Conservation (phyloP, 306 rosid genomes). For the Begonia peltatifolia region DNA sequence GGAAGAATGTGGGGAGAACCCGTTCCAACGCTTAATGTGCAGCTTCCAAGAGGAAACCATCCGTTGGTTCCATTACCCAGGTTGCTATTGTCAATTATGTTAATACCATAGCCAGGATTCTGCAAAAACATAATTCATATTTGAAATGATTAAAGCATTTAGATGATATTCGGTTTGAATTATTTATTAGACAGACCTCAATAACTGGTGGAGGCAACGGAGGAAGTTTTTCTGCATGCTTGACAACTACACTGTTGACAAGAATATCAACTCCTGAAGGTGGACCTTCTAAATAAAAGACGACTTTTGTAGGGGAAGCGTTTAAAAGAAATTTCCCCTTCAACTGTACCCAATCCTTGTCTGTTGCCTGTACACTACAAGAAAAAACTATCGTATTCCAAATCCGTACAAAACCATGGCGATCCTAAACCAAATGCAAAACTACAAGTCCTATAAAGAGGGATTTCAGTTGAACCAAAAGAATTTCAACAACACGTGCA, state of each 20-base stretch:
- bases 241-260: constrained; percentile 50
- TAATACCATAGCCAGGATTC: constrained; percentile 59
- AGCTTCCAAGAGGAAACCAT: constrained; percentile 83
- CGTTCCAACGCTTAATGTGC: constrained; percentile 49
- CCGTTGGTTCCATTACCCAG: constrained; percentile 52
- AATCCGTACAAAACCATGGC: too few species aligned
- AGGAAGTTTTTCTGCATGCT: constrained; percentile 63
- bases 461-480: too few species aligned
- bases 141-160: too few species aligned
- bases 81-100: constrained; percentile 68
- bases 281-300: constrained; percentile 86
- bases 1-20: constrained; percentile 85
- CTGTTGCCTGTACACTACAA: constrained; percentile 80
- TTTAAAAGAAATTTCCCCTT: constrained; percentile 87
- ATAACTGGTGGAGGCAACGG: constrained; percentile 43
- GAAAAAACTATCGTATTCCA: constrained; percentile 13
- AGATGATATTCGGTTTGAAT: background rate
- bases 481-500: too few species aligned
- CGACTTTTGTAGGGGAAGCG: constrained; percentile 61
- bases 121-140: constrained; percentile 17
- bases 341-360: constrained; percentile 74
- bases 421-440: too few species aligned
- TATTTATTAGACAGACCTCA: constrained; percentile 34
- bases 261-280: constrained; percentile 82
- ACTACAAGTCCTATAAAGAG: too few species aligned